Base-by-base conservation (phyloP, 148 eudicot species). In the Limonium bicolor region DNA sequence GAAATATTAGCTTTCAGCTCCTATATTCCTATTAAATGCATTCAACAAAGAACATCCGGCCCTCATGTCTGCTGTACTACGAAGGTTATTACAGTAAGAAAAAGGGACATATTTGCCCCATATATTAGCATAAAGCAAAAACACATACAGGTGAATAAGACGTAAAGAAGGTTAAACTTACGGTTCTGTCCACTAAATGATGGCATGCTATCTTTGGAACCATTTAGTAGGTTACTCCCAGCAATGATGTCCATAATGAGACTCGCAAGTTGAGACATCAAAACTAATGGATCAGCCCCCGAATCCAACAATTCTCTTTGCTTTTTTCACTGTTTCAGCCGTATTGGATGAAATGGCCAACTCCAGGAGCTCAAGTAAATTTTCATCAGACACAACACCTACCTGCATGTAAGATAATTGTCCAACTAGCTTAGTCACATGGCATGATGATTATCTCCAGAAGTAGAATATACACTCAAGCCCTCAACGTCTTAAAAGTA, bases 261-360 rank as follows among this genome's bases (percentile, higher is more conserved):
- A 36, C 78, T 68, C 51, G 86, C 94, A 38, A 88, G 41, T 54
- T 88, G 97, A 65, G 97, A 80, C 84, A 77, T 80, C 40, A 88
- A 69, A 39, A 70, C 77, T 49, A 83, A 68, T 14, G 97, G 97
- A 48, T 88, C 97, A 45, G 84, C 63, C 30, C 97, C 94, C 2
- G 92, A 72, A 61, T 83, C 94, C 94, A 88, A 71, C 61, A 88
- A 66, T 41, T 88, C 97, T 61, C 97, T n/a, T 71, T 24, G 97
- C 86, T 71, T 73, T 74, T 64, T 67, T 83, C 21, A 88, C 94
- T 3, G 97, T 88, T 64, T 88, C 94, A 36, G 79, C 75, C 16
- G 94, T 84, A 68, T 88, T 74, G 36, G 94, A 88, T 36, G 94
- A 80, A 83, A 88, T 77, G 44, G 94, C 97, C 59, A 80, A 55